A percentile compares a stretch with the other conserved stretches of the same genome.
These are phyloP conservation scores for Botrytis sinoallii DNA, from an alignment of 2,329 filamentous ascomycete genomes.

Conservation along the genomic window DNA sequence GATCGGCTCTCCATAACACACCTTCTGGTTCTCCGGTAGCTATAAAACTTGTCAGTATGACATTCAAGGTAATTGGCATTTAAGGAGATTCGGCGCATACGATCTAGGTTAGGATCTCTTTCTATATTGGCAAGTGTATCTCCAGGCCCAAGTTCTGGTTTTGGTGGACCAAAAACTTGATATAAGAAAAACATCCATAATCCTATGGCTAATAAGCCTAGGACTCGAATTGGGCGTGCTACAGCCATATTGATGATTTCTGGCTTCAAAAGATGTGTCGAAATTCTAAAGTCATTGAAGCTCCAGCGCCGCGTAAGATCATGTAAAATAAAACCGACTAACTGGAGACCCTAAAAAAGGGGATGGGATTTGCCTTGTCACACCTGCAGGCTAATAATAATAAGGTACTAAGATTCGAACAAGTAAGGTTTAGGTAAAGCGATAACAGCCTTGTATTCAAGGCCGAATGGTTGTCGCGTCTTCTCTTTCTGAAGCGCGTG, in stretches of 20 bases:
- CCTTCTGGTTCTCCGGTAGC: slow-evolving; percentile 82
- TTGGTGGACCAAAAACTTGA: slow-evolving; percentile 63
- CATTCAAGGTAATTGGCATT: neutral
- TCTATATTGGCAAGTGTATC: slow-evolving; percentile 59
- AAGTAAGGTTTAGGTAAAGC: neutral
- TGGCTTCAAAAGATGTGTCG: slow-evolving; percentile 20
- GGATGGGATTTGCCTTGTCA: slow-evolving; percentile 4
- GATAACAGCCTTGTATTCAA: slow-evolving; percentile 4
- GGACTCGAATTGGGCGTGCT: slow-evolving; percentile 77
- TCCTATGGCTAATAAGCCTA: slow-evolving; percentile 67
- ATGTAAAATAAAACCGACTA: slow-evolving; percentile 14
- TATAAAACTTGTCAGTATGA: slow-evolving; percentile 40
- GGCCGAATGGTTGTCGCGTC: neutral
- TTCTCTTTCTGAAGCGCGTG: neutral
- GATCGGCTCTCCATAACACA: slow-evolving; percentile 66
- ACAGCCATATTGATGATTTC: slow-evolving; percentile 65
- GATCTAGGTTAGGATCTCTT: slow-evolving; percentile 81
- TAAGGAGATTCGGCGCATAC: slow-evolving; percentile 51
- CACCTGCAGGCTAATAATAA: neutral
- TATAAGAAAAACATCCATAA: slow-evolving; percentile 78
- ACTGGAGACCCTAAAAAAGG: slow-evolving; percentile 8
- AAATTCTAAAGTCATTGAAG: slow-evolving; percentile 15
- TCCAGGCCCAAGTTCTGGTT: slow-evolving; percentile 42
- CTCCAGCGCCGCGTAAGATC: slow-evolving; percentile 21
- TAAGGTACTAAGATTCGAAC: neutral